phyloP scores from a whole-genome alignment of 1,139 yeast species.

The Yamadazyma trypodendri region DNA sequence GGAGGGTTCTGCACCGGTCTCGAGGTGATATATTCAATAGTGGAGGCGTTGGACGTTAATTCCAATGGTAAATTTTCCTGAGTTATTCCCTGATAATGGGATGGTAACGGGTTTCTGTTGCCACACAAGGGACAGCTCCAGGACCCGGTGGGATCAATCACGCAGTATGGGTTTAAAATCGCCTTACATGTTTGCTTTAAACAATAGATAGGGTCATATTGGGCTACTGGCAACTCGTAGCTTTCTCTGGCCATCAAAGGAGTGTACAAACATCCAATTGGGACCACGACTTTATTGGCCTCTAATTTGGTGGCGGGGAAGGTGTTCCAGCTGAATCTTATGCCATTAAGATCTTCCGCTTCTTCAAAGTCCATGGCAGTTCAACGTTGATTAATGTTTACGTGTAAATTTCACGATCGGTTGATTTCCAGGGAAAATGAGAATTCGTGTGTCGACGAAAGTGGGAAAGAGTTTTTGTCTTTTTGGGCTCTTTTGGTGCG shows the following conservation, averaged over 20 bases:
- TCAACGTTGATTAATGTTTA: constrained; percentile 1
- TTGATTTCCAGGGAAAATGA: background rate
- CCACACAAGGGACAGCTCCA: constrained; percentile 94
- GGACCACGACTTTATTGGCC: constrained; percentile 89
- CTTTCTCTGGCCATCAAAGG: constrained; percentile 75
- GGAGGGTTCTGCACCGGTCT: constrained; percentile 93
- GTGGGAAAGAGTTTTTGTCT: too few relatives aligned
- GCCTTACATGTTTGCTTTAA: constrained; percentile 78
- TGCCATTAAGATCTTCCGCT: constrained; percentile 51
- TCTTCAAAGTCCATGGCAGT: constrained; percentile 47
- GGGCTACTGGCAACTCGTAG: constrained; percentile 69
- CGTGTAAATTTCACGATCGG: constrained; percentile 6
- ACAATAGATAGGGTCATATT: constrained; percentile 89
- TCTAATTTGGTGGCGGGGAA: constrained; percentile 86
- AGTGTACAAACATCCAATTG: constrained; percentile 91
- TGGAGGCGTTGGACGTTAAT: constrained; percentile 72
- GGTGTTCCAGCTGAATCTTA: constrained; percentile 51
- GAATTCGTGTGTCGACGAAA: background rate
- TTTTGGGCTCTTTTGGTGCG: too few relatives aligned
- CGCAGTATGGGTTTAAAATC: constrained; percentile 84
- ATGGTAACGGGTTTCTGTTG: constrained; percentile 81
- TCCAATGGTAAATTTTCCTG: constrained; percentile 87
- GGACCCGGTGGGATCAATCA: constrained; percentile 76
- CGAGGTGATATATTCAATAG: constrained; percentile 86
- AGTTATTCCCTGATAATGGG: constrained; percentile 82